A percentile compares a stretch with the other conserved stretches of the same genome.
These are phyloP conservation scores for Pythium volutum DNA, from an alignment of 352 stramenopile genomes.

Conservation along the genomic window DNA sequence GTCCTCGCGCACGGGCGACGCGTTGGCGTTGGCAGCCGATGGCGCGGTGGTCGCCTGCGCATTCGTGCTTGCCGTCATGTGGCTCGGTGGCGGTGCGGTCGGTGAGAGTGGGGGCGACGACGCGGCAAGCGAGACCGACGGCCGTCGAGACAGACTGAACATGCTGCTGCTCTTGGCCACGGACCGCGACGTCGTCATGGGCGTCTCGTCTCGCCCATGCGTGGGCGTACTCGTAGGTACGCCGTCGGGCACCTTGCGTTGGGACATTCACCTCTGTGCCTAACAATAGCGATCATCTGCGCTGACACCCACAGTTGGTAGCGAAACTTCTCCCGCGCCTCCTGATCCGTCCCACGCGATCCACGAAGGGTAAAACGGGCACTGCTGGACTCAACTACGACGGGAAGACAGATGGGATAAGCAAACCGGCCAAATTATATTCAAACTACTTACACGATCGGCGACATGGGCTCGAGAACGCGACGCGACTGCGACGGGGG, in stretches of 20 bases:
- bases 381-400: conserved; percentile 7
- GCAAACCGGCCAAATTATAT: conserved; percentile 17
- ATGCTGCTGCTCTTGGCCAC: conserved; percentile 27
- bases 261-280: conserved; percentile 2
- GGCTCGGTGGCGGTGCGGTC: background rate
- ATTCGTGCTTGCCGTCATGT: conserved; percentile 15
- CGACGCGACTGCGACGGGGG: conserved; percentile 2
- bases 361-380: background rate
- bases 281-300: background rate
- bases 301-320: background rate
- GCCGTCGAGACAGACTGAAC: conserved; percentile 25
- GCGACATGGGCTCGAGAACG: conserved; percentile 6
- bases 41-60: background rate
- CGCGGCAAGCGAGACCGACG: conserved; percentile 13
- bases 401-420: background rate
- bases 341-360: background rate
- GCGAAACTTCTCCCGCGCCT: background rate
- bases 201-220: conserved; percentile 7
- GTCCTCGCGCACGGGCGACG: conserved; percentile 2
- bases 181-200: conserved; percentile 24
- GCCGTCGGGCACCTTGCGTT: background rate
- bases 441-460: conserved; percentile 25
- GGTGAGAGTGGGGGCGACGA: background rate
- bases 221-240: background rate
- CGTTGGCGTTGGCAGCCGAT: background rate